Evolutionary conservation across 352 stramenopile genomes (phyloP).

Genomic region (Phytophthora pistaciae): DNA sequence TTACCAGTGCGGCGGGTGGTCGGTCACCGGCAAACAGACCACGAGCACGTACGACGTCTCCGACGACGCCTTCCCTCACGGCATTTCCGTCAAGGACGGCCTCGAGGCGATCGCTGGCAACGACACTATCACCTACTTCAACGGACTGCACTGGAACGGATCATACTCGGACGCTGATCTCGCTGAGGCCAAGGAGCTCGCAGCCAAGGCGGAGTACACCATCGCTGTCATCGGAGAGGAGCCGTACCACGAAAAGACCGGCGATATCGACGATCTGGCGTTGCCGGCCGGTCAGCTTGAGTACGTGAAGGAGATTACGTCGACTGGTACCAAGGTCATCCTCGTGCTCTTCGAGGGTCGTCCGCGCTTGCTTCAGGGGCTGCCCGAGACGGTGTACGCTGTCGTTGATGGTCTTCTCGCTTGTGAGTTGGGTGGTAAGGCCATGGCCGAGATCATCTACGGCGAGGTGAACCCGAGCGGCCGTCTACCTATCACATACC

Average conservation of each 20-base stretch:
- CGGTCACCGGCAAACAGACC: constrained; percentile 59
- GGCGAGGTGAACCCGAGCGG: constrained; percentile 86
- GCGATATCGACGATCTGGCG: constrained; percentile 81
- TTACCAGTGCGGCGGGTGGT: constrained; percentile 79
- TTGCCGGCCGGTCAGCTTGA: constrained; percentile 71
- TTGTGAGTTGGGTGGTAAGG: constrained; percentile 76
- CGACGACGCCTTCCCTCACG: constrained; percentile 59
- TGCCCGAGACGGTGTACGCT: constrained; percentile 63
- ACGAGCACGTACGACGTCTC: too few relatives aligned
- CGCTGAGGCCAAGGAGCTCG: constrained; percentile 61
- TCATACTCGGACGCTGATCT: constrained; percentile 55
- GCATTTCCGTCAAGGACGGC: constrained; percentile 62
- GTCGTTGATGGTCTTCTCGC: constrained; percentile 84
- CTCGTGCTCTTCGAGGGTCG: constrained; percentile 80
- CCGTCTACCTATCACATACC: constrained; percentile 85
- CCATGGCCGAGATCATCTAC: constrained; percentile 85
- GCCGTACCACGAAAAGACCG: constrained; percentile 86
- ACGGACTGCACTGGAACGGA: constrained; percentile 43
- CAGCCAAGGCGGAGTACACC: constrained; percentile 56
- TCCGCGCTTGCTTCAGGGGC: constrained; percentile 69
- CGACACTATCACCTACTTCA: constrained; percentile 56
- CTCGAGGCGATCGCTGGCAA: constrained; percentile 43
- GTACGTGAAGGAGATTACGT: constrained; percentile 72
- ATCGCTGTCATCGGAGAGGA: constrained; percentile 80
- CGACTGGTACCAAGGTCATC: constrained; percentile 77